These are phyloP conservation scores for Ophioceras dolichostomum DNA, from an alignment of 2,329 filamentous ascomycete species.

Conservation along the genomic window DNA sequence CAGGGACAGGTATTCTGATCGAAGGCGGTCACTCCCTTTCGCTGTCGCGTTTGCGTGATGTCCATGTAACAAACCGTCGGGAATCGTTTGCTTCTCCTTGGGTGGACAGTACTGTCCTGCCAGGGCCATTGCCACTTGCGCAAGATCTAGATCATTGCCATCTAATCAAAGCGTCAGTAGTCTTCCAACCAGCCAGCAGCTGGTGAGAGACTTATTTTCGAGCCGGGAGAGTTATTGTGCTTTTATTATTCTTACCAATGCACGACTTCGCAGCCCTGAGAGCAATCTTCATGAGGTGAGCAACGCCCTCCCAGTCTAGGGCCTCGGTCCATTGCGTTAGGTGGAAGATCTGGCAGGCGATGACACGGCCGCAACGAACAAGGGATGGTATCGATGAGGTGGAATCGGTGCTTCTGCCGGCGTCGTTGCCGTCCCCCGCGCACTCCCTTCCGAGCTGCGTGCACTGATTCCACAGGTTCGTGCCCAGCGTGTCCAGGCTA, in stretches of 20 bases:
- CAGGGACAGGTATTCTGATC: conserved; percentile 52
- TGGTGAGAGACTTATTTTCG: no score
- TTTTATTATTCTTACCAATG: conserved; percentile 43
- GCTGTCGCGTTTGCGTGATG: conserved; percentile 15
- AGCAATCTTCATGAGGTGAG: conserved; percentile 53
- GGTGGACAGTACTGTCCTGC: no score
- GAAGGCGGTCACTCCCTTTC: conserved; percentile 22
- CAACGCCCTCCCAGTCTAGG: conserved; percentile 16
- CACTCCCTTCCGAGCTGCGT: conserved; percentile 33
- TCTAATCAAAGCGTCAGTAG: no score
- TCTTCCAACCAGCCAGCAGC: no score
- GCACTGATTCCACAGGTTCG: conserved; percentile 55
- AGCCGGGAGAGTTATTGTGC: no score
- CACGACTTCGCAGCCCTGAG: conserved; percentile 54
- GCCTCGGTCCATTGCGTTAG: conserved; percentile 28
- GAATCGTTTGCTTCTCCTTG: no score
- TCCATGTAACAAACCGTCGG: no score
- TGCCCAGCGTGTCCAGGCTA: conserved; percentile 42
- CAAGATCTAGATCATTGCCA: no score
- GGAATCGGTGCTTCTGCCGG: no score
- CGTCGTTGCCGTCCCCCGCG: conserved; percentile 8
- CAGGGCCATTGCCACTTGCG: no score
- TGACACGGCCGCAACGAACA: conserved; percentile 28
- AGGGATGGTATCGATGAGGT: no score
- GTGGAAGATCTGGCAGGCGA: conserved; percentile 59